Evolutionary conservation across 768 basidiomycete species (phyloP).

Genomic region (Psilocybe subaeruginosa): DNA sequence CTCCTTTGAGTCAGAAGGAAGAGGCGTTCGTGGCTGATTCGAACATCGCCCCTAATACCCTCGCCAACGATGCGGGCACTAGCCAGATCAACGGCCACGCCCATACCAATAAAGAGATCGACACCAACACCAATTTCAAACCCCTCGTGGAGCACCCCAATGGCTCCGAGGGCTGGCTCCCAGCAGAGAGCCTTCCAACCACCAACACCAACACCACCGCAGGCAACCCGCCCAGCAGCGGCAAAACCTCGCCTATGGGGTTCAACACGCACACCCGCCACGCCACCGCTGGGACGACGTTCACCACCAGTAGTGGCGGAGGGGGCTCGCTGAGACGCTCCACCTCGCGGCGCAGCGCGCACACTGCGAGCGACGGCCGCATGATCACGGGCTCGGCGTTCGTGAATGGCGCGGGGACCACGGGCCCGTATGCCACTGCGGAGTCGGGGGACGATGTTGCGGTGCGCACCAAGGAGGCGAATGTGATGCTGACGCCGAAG

Average conservation of each 20-base stretch:
- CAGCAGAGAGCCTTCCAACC: constrained; percentile 14
- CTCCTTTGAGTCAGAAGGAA: not conserved
- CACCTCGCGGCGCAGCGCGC: constrained; percentile 33
- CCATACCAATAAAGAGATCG: not conserved
- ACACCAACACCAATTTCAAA: not conserved
- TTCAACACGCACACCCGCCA: not conserved
- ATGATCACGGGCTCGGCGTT: constrained; percentile 44
- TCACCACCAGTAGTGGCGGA: constrained; percentile 4
- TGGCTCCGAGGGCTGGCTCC: constrained; percentile 31
- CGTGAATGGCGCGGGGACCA: constrained; percentile 56
- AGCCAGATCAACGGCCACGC: not conserved
- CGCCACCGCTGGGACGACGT: not conserved
- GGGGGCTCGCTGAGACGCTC: constrained; percentile 23
- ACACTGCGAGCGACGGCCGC: constrained; percentile 35
- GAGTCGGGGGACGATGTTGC: constrained; percentile 40
- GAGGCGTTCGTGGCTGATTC: not conserved
- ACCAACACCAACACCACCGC: not conserved
- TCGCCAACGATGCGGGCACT: not conserved
- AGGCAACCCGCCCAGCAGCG: not conserved
- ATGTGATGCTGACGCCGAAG: constrained; percentile 48
- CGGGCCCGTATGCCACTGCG: constrained; percentile 47
- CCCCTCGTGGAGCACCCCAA: constrained; percentile 22
- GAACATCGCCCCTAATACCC: not conserved
- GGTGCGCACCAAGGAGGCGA: constrained; percentile 48
- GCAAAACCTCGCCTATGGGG: not conserved